These are phyloP conservation scores for Lycium ferocissimum DNA, from an alignment of 257 asterid species.

Conservation along the genomic window DNA sequence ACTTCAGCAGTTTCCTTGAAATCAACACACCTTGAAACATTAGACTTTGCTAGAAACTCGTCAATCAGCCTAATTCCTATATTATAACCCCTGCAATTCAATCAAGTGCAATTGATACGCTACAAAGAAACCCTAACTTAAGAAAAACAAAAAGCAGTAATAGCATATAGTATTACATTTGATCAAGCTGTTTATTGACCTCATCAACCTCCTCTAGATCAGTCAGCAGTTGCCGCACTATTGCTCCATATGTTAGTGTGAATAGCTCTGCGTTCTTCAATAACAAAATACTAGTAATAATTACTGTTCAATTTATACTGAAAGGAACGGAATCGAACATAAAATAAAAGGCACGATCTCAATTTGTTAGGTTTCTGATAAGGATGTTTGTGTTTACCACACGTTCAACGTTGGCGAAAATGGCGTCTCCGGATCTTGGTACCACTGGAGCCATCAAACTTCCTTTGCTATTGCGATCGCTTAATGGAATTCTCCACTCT, in stretches of 20 bases:
- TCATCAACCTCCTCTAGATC: constrained; percentile 99
- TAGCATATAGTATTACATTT: constrained; percentile 52
- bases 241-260: constrained; percentile 91
- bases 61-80: constrained; percentile 84
- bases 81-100: constrained; percentile 77
- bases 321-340: background rate
- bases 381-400: constrained; percentile 41
- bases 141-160: background rate
- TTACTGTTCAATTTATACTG: background rate
- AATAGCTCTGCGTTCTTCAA: constrained; percentile 87
- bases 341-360: background rate
- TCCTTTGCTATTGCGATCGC: constrained; percentile 18
- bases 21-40: constrained; percentile 88
- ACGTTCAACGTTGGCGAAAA: constrained; percentile 58
- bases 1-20: constrained; percentile 95
- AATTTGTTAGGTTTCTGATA: background rate
- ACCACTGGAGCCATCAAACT: constrained; percentile 48
- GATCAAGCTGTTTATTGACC: constrained; percentile 97
- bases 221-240: constrained; percentile 92
- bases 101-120: background rate
- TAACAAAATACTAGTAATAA: background rate
- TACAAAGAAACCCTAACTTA: background rate
- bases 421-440: constrained; percentile 59
- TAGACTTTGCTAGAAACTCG: constrained; percentile 90
- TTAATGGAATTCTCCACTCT: background rate